These are phyloP conservation scores for Inonotus obliquus DNA, from an alignment of 1,284 basidiomycete genomes.

Conservation along the genomic window DNA sequence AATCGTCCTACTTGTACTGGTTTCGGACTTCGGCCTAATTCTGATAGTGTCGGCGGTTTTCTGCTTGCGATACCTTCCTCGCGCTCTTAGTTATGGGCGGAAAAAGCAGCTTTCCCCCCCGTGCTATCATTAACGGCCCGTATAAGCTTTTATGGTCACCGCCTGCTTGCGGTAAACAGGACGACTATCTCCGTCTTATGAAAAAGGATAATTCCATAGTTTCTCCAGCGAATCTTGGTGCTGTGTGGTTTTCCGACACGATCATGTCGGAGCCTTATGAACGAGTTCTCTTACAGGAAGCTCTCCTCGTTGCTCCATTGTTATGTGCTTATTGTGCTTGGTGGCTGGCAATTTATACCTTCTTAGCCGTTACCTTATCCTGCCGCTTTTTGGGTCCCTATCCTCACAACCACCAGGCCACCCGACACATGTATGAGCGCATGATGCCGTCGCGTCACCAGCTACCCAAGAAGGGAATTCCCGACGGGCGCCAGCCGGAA, in stretches of 20 bases:
- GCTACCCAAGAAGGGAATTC: background rate
- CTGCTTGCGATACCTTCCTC: background rate
- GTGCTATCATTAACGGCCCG: background rate
- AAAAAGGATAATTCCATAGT: background rate
- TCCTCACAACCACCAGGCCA: background rate
- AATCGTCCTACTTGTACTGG: background rate
- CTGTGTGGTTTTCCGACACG: background rate
- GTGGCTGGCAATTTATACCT: background rate
- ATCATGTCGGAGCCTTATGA: constrained; percentile 2
- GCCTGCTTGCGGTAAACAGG: background rate
- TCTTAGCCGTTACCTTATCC: background rate
- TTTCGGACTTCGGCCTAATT: background rate
- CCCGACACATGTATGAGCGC: background rate
- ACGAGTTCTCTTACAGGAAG: background rate
- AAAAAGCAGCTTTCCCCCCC: background rate
- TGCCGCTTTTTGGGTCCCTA: background rate
- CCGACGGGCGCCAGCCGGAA: background rate
- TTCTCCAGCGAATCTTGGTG: background rate
- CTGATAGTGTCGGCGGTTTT: background rate
- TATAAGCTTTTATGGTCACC: background rate
- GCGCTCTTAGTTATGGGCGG: background rate
- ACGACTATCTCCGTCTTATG: background rate
- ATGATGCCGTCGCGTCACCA: background rate
- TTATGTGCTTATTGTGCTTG: background rate
- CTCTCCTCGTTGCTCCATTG: too few species aligned